Conservation (phyloP, 768 basidiomycete genomes). For the Lactifluus pinguis region DNA sequence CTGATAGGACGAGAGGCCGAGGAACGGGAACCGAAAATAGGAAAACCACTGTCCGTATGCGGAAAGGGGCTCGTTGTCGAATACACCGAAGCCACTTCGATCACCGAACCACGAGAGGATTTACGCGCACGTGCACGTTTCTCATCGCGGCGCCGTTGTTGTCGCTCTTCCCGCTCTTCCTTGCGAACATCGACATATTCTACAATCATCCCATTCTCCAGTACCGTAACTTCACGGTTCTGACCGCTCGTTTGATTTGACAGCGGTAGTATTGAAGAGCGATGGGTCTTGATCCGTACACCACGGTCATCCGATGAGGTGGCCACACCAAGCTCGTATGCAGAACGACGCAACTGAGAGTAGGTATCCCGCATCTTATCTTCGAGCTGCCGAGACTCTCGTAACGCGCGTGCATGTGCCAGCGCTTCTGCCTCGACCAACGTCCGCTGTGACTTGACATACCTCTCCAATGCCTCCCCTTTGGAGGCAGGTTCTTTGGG, state of each 20-base stretch:
- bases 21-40: constrained; percentile 31
- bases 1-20: constrained; percentile 43
- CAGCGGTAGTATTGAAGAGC: constrained; percentile 26
- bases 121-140: constrained; percentile 56
- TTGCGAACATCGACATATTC: constrained; percentile 78
- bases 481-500: constrained; percentile 82
- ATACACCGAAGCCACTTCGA: constrained; percentile 66
- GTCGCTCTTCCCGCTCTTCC: constrained; percentile 68
- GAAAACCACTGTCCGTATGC: constrained; percentile 49
- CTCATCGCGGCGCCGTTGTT: constrained; percentile 61
- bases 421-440: constrained; percentile 76
- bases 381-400: constrained; percentile 69
- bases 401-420: constrained; percentile 68
- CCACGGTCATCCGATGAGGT: constrained; percentile 50
- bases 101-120: constrained; percentile 57
- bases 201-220: constrained; percentile 85
- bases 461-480: constrained; percentile 71
- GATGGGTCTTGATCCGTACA: constrained; percentile 62
- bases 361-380: constrained; percentile 73
- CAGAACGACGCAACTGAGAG: constrained; percentile 68
- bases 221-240: constrained; percentile 66
- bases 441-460: constrained; percentile 73
- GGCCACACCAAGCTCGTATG: constrained; percentile 53
- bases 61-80: constrained; percentile 51
- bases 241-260: constrained; percentile 34